These are phyloP conservation scores for Hyaloscypha finlandica DNA, from an alignment of 495 filamentous ascomycete genomes.

Conservation along the genomic window DNA sequence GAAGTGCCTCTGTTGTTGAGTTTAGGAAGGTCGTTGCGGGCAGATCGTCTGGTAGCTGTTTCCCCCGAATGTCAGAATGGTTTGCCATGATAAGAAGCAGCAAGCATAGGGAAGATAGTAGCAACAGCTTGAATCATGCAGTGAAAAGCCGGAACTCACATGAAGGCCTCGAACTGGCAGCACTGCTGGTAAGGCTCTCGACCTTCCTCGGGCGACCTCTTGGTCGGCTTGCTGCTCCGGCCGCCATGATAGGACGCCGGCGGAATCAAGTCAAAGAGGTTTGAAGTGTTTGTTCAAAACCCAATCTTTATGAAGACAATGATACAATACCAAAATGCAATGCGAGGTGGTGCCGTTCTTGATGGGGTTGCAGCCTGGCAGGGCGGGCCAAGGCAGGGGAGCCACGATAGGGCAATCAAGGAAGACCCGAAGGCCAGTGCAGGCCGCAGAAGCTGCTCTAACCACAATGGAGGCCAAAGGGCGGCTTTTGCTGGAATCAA, in stretches of 20 bases:
- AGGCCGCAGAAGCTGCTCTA: not conserved
- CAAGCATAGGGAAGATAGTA: not conserved
- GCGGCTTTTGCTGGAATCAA: not conserved
- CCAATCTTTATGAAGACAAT: not conserved
- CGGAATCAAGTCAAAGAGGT: not conserved
- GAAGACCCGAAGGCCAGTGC: not conserved
- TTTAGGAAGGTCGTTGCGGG: slow-evolving; percentile 1
- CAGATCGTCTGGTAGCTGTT: slow-evolving; percentile 25
- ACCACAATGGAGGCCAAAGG: not conserved
- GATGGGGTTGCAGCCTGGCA: not conserved
- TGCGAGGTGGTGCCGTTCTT: not conserved
- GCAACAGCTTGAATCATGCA: not conserved
- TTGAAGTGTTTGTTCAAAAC: not conserved
- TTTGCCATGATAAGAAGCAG: not conserved
- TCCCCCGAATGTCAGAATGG: not conserved
- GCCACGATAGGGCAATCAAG: not conserved
- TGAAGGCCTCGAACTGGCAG: slow-evolving; percentile 24
- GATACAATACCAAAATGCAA: not conserved
- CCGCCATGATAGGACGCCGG: not conserved
- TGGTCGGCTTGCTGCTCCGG: slow-evolving; percentile 3
- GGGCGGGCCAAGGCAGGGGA: not conserved
- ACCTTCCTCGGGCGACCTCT: slow-evolving; percentile 28
- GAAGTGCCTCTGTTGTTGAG: slow-evolving; percentile 1
- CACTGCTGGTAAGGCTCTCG: slow-evolving; percentile 20
- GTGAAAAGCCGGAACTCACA: slow-evolving; percentile 22